Percentiles rank a stretch among this genome's conserved stretches.
phyloP scores from a whole-genome alignment of 257 asterid species.

The Jacaranda mimosifolia region DNA sequence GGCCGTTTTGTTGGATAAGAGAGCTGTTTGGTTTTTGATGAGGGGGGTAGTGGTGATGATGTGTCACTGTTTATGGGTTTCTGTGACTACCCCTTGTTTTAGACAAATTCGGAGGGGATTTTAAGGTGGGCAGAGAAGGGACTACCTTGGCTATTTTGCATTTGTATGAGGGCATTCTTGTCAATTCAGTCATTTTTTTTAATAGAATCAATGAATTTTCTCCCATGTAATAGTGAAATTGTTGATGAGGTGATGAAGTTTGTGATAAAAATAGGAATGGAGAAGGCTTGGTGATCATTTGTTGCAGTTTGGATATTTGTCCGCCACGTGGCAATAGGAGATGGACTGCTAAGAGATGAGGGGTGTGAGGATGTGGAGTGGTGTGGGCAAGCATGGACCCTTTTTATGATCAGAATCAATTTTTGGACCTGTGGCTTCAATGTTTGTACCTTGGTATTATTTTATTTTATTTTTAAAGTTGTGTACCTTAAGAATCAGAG shows the following conservation, averaged over 20 bases:
- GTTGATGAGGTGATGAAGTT: conserved; percentile 48
- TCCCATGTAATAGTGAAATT: conserved; percentile 24
- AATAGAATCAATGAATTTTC: neutral
- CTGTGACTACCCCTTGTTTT: conserved; percentile 38
- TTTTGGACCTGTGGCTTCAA: neutral
- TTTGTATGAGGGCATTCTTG: conserved; percentile 18
- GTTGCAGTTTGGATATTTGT: conserved; percentile 50
- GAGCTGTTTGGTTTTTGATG: conserved; percentile 26
- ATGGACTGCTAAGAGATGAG: conserved; percentile 49
- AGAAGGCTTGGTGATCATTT: conserved; percentile 56
- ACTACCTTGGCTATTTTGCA: conserved; percentile 19
- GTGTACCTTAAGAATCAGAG: neutral
- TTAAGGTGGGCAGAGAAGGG: conserved; percentile 36
- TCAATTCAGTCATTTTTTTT: neutral
- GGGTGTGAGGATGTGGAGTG: conserved; percentile 47
- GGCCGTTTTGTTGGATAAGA: conserved; percentile 36
- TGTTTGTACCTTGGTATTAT: neutral
- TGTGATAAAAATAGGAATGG: conserved; percentile 59
- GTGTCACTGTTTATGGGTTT: neutral
- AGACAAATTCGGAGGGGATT: conserved; percentile 27
- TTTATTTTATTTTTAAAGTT: neutral
- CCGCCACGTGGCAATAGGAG: conserved; percentile 45
- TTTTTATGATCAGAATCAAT: conserved; percentile 7
- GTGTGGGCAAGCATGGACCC: conserved; percentile 42
- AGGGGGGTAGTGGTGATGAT: too few relatives aligned